Conservation (phyloP, 2,329 filamentous ascomycete genomes). For the Diaporthe citriasiana region DNA sequence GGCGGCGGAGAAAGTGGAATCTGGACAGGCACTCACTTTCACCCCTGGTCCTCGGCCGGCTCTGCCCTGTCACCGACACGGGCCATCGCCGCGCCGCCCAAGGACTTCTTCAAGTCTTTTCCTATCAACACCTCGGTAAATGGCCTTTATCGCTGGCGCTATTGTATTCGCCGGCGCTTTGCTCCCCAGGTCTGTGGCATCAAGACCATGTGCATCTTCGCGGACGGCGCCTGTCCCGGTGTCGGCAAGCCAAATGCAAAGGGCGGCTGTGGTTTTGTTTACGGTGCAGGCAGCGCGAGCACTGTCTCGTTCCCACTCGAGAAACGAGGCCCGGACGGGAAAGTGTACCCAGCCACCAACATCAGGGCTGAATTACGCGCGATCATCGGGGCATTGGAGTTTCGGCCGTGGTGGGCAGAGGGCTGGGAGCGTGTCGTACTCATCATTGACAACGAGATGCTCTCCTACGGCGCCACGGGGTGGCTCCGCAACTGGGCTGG, state of each 20-base stretch:
- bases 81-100: slow-evolving; percentile 7
- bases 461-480: slow-evolving; percentile 19
- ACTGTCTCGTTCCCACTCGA: slow-evolving; percentile 32
- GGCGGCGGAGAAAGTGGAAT: slow-evolving; percentile 20
- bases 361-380: slow-evolving; percentile 24
- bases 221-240: background rate
- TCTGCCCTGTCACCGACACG: slow-evolving; percentile 22
- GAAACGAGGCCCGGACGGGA: slow-evolving; percentile 26
- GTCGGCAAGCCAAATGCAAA: slow-evolving; percentile 4
- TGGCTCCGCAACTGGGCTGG: slow-evolving; percentile 31
- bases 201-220: slow-evolving; percentile 29
- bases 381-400: slow-evolving; percentile 22
- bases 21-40: slow-evolving; percentile 28
- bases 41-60: slow-evolving; percentile 22
- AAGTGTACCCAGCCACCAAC: slow-evolving; percentile 14
- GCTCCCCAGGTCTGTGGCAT: slow-evolving; percentile 25
- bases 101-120: slow-evolving; percentile 13
- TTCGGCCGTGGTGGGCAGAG: slow-evolving; percentile 32
- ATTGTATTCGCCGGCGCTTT: slow-evolving; percentile 22
- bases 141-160: slow-evolving; percentile 14
- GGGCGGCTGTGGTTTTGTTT: slow-evolving; percentile 26
- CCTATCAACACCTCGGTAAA: slow-evolving; percentile 24
- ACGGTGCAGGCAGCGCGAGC: slow-evolving; percentile 4
- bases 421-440: slow-evolving; percentile 28
- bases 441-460: slow-evolving; percentile 27